Conservation (phyloP, 2,329 filamentous ascomycete species). For the Periconia macrospinosa region DNA sequence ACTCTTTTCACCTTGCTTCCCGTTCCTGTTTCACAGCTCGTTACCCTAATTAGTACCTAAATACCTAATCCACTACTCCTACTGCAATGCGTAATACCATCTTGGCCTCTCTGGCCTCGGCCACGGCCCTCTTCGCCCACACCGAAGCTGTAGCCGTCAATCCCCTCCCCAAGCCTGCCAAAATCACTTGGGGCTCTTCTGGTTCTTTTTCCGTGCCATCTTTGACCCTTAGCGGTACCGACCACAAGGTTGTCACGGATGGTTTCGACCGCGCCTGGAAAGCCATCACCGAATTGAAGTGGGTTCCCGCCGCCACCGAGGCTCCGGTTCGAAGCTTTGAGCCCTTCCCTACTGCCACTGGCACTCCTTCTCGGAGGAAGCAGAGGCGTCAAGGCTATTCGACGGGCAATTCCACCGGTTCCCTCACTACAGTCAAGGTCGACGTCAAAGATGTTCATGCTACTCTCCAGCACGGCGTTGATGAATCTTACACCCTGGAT, state of each 20-base stretch:
- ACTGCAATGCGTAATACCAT: constrained; percentile 34
- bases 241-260: constrained; percentile 40
- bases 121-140: constrained; percentile 38
- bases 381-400: constrained; percentile 21
- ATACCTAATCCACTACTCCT: not conserved
- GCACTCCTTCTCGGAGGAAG: constrained; percentile 17
- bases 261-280: constrained; percentile 56
- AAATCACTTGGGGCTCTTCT: constrained; percentile 56
- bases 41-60: not conserved
- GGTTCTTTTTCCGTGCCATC: constrained; percentile 50
- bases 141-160: constrained; percentile 54
- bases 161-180: constrained; percentile 57
- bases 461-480: constrained; percentile 58
- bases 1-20: constrained; percentile 7
- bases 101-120: constrained; percentile 33
- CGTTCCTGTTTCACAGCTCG: not conserved
- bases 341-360: constrained; percentile 52
- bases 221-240: constrained; percentile 44
- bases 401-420: constrained; percentile 25
- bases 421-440: constrained; percentile 50
- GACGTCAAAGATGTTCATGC: constrained; percentile 50
- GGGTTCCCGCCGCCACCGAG: constrained; percentile 58
- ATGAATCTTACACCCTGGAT: constrained; percentile 59
- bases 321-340: constrained; percentile 54
- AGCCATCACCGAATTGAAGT: constrained; percentile 54